These are phyloP conservation scores for Cyanidium caldarium DNA, from an alignment of 23 red algal species.

Conservation along the genomic window DNA sequence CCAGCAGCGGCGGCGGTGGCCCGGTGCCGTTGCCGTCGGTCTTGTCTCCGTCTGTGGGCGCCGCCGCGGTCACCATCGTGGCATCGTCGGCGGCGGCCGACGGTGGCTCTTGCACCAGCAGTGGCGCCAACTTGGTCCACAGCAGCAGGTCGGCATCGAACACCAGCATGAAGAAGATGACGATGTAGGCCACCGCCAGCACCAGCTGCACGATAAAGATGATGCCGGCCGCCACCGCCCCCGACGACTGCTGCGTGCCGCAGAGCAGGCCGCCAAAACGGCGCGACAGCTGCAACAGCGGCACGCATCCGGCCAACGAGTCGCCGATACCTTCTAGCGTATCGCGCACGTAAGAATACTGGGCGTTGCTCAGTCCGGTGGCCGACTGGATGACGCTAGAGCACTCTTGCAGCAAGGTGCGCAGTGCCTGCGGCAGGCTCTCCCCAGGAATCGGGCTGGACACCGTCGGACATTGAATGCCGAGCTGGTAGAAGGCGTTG, in stretches of 20 bases:
- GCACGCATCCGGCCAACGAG: not conserved
- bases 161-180: not conserved
- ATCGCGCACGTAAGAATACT: not conserved
- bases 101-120: not conserved
- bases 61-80: no score
- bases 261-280: not conserved
- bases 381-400: not conserved
- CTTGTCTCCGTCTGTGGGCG: no score
- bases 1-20: no score
- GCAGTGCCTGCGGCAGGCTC: not conserved
- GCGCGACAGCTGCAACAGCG: not conserved
- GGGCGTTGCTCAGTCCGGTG: not conserved
- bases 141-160: slow-evolving; percentile 4
- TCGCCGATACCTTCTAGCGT: not conserved
- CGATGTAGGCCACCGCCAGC: not conserved
- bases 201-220: not conserved
- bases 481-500: not conserved
- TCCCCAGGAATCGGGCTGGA: not conserved
- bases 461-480: not conserved
- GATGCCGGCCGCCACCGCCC: not conserved
- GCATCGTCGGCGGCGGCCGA: no score
- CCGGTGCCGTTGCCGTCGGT: no score
- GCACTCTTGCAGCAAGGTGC: not conserved
- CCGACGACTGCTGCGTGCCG: not conserved
- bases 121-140: not conserved